phyloP scores from a whole-genome alignment of 2,329 filamentous ascomycete genomes.

The Aureobasidium sp. region DNA sequence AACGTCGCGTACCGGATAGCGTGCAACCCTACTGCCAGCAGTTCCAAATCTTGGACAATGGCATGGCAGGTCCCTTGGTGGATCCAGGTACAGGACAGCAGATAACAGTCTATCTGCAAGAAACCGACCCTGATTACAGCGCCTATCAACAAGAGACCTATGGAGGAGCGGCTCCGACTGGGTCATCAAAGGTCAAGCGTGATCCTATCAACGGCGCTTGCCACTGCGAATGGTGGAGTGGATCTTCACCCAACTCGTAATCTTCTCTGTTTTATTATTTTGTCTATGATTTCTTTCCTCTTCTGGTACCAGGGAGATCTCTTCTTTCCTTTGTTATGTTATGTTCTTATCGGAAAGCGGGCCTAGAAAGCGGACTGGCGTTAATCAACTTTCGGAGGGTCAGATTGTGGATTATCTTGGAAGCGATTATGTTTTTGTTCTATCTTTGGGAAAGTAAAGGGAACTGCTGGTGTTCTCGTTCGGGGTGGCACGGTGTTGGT shows the following conservation, averaged over 20 bases:
- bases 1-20: conserved; percentile 46
- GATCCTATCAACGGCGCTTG: conserved; percentile 20
- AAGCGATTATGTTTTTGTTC: background rate
- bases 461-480: background rate
- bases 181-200: conserved; percentile 10
- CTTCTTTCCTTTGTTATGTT: background rate
- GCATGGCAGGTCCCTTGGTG: conserved; percentile 30
- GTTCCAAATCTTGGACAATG: conserved; percentile 50
- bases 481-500: background rate
- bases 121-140: conserved; percentile 28
- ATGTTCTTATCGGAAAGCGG: background rate
- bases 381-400: background rate
- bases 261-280: background rate
- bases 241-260: background rate
- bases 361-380: conserved; percentile 1
- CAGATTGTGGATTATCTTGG: background rate
- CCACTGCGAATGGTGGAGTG: conserved; percentile 30
- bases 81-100: conserved; percentile 25
- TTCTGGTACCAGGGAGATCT: conserved; percentile 4
- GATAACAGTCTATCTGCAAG: conserved; percentile 31
- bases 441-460: background rate
- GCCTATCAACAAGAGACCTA: conserved; percentile 16
- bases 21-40: conserved; percentile 54
- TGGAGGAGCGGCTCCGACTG: background rate
- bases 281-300: conserved; percentile 1